Evolutionary conservation across 2,329 filamentous ascomycete genomes (phyloP), one percentile per base, ranked within the genome.

Genomic region (Diaporthe caulivora): DNA sequence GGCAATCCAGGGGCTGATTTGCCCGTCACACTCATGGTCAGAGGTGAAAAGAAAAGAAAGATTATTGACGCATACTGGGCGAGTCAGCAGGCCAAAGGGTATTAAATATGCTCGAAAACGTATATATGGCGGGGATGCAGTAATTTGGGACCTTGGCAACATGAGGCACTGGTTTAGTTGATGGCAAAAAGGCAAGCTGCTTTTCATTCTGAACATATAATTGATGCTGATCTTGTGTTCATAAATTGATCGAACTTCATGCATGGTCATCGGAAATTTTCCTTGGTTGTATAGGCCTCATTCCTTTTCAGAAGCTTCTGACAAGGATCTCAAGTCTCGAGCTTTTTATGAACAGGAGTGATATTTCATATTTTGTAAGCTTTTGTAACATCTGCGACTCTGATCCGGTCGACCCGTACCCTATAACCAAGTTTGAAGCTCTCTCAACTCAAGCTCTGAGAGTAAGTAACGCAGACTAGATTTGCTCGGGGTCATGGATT

Each of bases 1-100:
- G 60, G 6, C 9, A 65, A 49, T 17, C 60, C 42, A 4, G 60
- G 42, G 0, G 60, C 24, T 42, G 42, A 65, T n/a, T 31, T 65
- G 42, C 60, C 42, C 60, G 60, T 65, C 18, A 49, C 60, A 10
- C 60, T 65, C 42, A 65, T 26, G 9, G 60, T 65, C 13, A 49
- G 60, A 7, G 49, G 42, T n/a, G 42, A 65, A 29, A 65, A 49
- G 18, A 65, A 49, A 29, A 49, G 60, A 31, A 26, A 65, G 11
- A 31, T 51, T 21, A 34, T 65, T 49, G 42, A 65, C 17, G 21
- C 42, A 7, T 51, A 65, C 21, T 65, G 60, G 60, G 60, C 37
- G 11, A 17, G 18, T 15, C 58, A 64, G 42, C 58, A 64, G 21
- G 58, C 17, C 0, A 65, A 49, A 17, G 60, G 60, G 21, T 65